Base-by-base conservation (phyloP, 441 rosid genomes). In the Cnidoscolus chayamansa region DNA sequence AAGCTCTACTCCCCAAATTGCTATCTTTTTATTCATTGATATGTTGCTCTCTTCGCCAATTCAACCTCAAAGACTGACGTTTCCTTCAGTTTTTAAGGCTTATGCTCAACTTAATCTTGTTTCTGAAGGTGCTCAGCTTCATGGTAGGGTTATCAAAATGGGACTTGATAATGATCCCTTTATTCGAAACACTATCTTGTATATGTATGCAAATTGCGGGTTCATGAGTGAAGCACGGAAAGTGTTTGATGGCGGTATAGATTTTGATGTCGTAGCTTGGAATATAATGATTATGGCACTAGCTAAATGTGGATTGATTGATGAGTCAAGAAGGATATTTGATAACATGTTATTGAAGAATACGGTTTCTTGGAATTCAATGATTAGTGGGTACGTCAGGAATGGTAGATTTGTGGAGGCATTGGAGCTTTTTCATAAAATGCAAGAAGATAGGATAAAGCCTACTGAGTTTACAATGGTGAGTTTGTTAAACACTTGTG, bases 11-110 rank as follows among this genome's bases (percentile, higher is more conserved):
- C 95, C 97, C 1, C 84, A 86, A 56, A 66, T 45, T 54, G 85
- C 97, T 5, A 72, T 94, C 67, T 79, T 76, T 60, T 71, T 85
- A 49, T 89, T 90, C 79, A 61, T 85, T 62, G 84, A 86, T 13
- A 86, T 92, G 97, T 66, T 92, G 72, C 59, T 67, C 35, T 48
- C 72, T 70, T 78, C 87, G 1, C 70, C 73, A 30, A 65, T 81
- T 60, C 80, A 83, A 56, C 98, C 98, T 0, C 86, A 84, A 53
- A 82, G 87, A 51, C 78, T 89, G 61, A 90, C 97, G 60, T 94
- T 85, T 69, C 97, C 97, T 71, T 90, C 97, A 3, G 89, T 92
- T 19, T 92, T 94, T 7, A 90, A 90, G 84, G 90, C 94, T 12
- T 92, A 72, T 74, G 74, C 87, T 65, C 85, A 79, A 40, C 84